phyloP scores from a whole-genome alignment of 306 rosid genomes.

The Hippophae gyantsensis region DNA sequence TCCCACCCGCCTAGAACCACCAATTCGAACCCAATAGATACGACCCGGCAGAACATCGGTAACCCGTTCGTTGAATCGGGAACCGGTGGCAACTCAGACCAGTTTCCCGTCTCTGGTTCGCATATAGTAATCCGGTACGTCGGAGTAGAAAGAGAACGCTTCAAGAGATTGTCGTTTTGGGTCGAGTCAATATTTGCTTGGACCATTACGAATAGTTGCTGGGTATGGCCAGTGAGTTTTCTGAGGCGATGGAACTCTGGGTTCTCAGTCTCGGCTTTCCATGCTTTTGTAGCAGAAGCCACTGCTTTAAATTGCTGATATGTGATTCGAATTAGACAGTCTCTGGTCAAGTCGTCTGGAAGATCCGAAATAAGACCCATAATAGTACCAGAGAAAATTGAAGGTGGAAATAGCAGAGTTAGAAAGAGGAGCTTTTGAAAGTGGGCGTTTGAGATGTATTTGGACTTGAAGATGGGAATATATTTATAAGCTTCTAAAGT shows the following conservation, averaged over 20 bases:
- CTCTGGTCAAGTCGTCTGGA: conserved; percentile 56
- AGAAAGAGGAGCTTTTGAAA: too few relatives aligned
- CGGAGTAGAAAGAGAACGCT: conserved; percentile 20
- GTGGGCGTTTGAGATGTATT: too few relatives aligned
- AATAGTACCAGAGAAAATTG: too few relatives aligned
- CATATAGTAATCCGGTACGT: conserved; percentile 33
- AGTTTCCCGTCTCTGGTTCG: conserved; percentile 35
- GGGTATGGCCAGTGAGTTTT: conserved; percentile 25
- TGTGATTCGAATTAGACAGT: conserved; percentile 40
- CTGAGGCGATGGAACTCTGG: conserved; percentile 53
- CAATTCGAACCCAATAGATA: conserved; percentile 40
- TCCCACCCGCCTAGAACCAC: conserved; percentile 75
- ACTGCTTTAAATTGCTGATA: conserved; percentile 33
- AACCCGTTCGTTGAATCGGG: conserved; percentile 28
- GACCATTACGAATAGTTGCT: conserved; percentile 37
- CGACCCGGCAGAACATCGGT: conserved; percentile 59
- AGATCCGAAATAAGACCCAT: conserved; percentile 67
- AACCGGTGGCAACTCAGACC: conserved; percentile 40
- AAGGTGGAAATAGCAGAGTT: too few relatives aligned
- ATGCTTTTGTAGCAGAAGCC: conserved; percentile 33
- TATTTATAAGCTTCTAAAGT: too few relatives aligned
- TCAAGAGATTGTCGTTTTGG: background rate
- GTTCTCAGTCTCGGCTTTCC: conserved; percentile 44
- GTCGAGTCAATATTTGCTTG: conserved; percentile 37
- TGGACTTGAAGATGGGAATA: too few relatives aligned